Evolutionary conservation across 2,329 filamentous ascomycete species (phyloP).

Genomic region (Pseudogymnoascus sp.): DNA sequence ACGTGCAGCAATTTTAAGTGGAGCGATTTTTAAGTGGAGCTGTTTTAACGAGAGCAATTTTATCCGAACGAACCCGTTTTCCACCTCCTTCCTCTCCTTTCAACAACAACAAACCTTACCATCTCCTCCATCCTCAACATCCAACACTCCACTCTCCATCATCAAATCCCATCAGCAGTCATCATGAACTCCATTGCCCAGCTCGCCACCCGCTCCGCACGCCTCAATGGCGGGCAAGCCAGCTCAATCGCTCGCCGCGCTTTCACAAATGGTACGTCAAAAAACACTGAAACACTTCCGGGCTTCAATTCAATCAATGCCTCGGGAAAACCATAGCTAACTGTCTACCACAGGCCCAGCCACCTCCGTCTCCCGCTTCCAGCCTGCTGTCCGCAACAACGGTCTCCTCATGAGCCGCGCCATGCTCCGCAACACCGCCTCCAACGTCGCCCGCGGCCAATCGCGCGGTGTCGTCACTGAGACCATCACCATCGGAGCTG

Average conservation of each 20-base stretch:
- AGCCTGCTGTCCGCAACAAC: conserved; percentile 15
- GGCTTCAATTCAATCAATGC: conserved; percentile 4
- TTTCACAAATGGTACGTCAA: conserved; percentile 22
- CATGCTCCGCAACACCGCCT: conserved; percentile 20
- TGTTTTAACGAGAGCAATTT: conserved; percentile 9
- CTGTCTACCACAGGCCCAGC: conserved; percentile 16
- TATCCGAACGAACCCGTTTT: conserved; percentile 9
- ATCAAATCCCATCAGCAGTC: conserved; percentile 19
- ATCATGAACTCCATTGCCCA: conserved; percentile 23
- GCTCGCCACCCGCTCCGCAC: conserved; percentile 16
- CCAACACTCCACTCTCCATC: conserved; percentile 14
- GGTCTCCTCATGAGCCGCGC: conserved; percentile 21
- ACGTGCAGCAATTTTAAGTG: conserved; percentile 9
- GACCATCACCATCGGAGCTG: conserved; percentile 22
- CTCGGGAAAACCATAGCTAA: conserved; percentile 14
- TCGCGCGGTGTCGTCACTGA: conserved; percentile 21
- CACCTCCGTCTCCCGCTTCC: conserved; percentile 22
- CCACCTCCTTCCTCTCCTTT: conserved; percentile 11
- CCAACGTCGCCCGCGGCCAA: conserved; percentile 20
- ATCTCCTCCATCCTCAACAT: conserved; percentile 4
- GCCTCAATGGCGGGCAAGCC: conserved; percentile 21
- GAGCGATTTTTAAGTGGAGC: conserved; percentile 1
- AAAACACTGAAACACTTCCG: conserved; percentile 8
- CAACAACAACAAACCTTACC: conserved; percentile 8
- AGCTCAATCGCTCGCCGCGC: conserved; percentile 22